Base-by-base conservation (phyloP, 2,329 filamentous ascomycete species). In the Cladosporium velox region DNA sequence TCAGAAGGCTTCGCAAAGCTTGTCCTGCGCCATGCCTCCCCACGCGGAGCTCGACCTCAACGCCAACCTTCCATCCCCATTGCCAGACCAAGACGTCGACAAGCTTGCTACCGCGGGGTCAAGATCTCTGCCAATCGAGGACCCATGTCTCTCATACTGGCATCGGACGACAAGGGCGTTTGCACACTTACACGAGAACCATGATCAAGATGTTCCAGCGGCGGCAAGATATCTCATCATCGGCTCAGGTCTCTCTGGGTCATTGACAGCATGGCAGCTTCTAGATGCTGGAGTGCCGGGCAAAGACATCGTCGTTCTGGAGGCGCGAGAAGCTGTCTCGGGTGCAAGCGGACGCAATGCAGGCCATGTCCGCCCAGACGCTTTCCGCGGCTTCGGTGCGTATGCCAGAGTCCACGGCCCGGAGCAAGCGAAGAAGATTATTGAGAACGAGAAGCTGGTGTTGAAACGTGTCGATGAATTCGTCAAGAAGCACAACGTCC, bases 371-470 rank as follows among this genome's bases (percentile, higher is more conserved):
- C 72, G 80, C 30, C 79, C 79, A 66, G 79, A 84, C 68, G 81
- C 82, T 0, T 84, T 84, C 68, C 77, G 82, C 11, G 82, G 82
- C 0, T 84, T 83, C 69, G 76, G 74, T 44, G 78, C 78, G 14
- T 83, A 83, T 69, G 66, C 76, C 15, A 72, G 76, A 15, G 70
- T 81, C 12, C 80, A 82, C 65, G 82, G 81, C 4, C 66, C 70
- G 0, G 77, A 79, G 28, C 80, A 83, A 70, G 81, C 82, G 2
- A 73, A 81, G 26, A 81, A 82, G 67, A 82, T 83, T 62, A 77
- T 83, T 41, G 76, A 76, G 28, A 80, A 82, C 66, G 81, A 83
- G 71, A 76, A 77, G 15, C 69, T 78, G 4, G 81, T 82, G 1
- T 72, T 81, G 14, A 69, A 81, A 18, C 75, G 67, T 34, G 74